These are phyloP conservation scores for Prunus yedoensis DNA, from an alignment of 331 rosid genomes.

Conservation along the genomic window DNA sequence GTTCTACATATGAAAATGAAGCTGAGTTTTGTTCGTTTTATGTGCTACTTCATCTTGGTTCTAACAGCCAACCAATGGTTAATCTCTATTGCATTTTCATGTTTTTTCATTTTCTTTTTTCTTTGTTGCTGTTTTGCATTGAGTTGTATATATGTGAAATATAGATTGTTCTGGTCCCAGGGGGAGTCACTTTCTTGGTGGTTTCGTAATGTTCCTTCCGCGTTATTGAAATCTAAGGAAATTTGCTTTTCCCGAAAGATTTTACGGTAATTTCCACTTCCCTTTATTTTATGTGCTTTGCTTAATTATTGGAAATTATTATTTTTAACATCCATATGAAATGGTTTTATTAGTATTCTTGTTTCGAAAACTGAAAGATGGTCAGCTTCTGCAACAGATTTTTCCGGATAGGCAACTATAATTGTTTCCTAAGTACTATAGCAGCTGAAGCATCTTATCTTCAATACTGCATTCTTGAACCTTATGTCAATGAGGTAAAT, in stretches of 20 bases:
- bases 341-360: neutral
- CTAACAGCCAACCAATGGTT: constrained; percentile 62
- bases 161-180: constrained; percentile 49
- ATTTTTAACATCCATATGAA: neutral
- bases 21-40: constrained; percentile 78
- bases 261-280: constrained; percentile 52
- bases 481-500: constrained; percentile 71
- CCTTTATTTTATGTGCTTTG: neutral
- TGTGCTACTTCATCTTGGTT: constrained; percentile 86
- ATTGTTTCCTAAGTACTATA: constrained; percentile 46
- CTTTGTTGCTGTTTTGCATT: constrained; percentile 22
- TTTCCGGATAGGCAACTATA: constrained; percentile 65
- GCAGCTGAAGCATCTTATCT: constrained; percentile 69
- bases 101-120: constrained; percentile 4
- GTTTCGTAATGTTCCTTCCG: constrained; percentile 56
- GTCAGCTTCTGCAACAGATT: constrained; percentile 47
- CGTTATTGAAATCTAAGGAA: constrained; percentile 65
- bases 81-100: constrained; percentile 37
- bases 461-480: constrained; percentile 80
- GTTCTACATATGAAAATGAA: constrained; percentile 57
- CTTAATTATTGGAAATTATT: neutral
- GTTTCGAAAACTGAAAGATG: constrained; percentile 8
- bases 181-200: constrained; percentile 83
- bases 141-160: constrained; percentile 27
- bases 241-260: constrained; percentile 69